Conservation (phyloP, 345 rosid species). For the Luvunga scandens region DNA sequence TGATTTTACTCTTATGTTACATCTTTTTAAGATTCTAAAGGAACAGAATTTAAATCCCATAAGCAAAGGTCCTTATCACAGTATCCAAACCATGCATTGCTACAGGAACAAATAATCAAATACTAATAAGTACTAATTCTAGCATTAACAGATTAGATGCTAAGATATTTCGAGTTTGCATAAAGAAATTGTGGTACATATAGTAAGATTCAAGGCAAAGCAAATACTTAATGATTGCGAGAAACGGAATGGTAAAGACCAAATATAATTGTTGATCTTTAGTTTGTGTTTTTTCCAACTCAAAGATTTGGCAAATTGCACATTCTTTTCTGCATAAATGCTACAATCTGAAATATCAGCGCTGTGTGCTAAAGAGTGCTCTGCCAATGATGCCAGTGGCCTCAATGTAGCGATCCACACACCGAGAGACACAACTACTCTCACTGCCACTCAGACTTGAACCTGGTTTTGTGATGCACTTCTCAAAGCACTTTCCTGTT, state of each 20-base stretch:
- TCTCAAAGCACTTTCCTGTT: constrained; percentile 78
- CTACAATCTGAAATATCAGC: constrained; percentile 25
- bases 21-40: background rate
- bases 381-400: constrained; percentile 78
- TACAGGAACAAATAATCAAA: background rate
- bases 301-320: background rate
- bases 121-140: background rate
- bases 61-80: background rate
- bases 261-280: background rate
- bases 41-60: background rate
- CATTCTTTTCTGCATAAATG: constrained; percentile 9
- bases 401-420: constrained; percentile 95
- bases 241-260: constrained; percentile 5
- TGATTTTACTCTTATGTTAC: background rate
- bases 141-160: background rate
- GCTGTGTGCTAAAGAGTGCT: constrained; percentile 56
- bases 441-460: constrained; percentile 88
- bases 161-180: background rate
- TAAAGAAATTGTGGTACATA: constrained; percentile 4
- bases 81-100: background rate
- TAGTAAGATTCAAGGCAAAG: background rate
- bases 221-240: background rate
- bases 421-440: constrained; percentile 92
- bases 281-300: no score
- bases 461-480: constrained; percentile 87